phyloP scores from a whole-genome alignment of 2,329 filamentous ascomycete species.

The Chlorencoelia australis region DNA sequence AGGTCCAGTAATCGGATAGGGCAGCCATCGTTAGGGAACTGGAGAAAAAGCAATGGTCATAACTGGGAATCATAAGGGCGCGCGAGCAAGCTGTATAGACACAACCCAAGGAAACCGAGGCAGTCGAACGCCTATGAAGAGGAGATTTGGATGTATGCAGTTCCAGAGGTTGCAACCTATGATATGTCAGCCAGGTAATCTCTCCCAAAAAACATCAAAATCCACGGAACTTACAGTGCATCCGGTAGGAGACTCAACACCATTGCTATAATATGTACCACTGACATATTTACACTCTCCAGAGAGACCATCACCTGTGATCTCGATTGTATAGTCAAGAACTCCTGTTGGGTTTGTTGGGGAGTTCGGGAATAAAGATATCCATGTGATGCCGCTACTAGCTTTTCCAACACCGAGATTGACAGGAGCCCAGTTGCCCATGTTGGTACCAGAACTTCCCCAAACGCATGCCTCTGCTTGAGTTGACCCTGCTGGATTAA shows the following conservation, averaged over 20 bases:
- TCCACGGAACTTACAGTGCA: slow-evolving; percentile 30
- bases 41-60: slow-evolving; percentile 18
- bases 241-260: slow-evolving; percentile 20
- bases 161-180: too few relatives aligned
- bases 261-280: slow-evolving; percentile 23
- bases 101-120: slow-evolving; percentile 11
- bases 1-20: slow-evolving; percentile 13
- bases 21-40: slow-evolving; percentile 11
- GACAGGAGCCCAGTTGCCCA: slow-evolving; percentile 79
- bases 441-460: slow-evolving; percentile 47
- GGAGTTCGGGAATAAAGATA: slow-evolving; percentile 76
- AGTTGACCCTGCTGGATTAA: slow-evolving; percentile 70
- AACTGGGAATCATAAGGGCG: slow-evolving; percentile 14
- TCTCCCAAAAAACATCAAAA: not conserved
- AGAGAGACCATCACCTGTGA: slow-evolving; percentile 47
- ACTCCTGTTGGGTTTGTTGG: slow-evolving; percentile 56
- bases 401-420: slow-evolving; percentile 74
- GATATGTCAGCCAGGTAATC: too few relatives aligned
- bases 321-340: slow-evolving; percentile 71
- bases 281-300: slow-evolving; percentile 22
- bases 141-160: too few relatives aligned
- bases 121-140: slow-evolving; percentile 17
- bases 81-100: slow-evolving; percentile 15
- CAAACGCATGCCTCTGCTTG: slow-evolving; percentile 67
- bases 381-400: slow-evolving; percentile 54